A percentile compares a stretch with the other conserved stretches of the same genome.
Conservation (phyloP, 352 stramenopile species). For the Phytophthora citrophthora region DNA sequence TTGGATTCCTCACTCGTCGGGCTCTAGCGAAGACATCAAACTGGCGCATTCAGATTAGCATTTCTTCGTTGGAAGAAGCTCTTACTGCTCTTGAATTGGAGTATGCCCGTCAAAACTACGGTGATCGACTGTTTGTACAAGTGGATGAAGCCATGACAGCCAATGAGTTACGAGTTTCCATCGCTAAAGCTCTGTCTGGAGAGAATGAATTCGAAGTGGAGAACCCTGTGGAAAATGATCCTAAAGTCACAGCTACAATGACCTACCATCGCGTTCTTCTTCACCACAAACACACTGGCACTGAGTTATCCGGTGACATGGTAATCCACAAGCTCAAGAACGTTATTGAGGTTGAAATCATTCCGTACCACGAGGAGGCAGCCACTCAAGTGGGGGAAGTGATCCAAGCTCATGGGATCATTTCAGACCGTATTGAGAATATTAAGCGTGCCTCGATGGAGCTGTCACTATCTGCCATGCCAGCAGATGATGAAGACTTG, state of each 20-base stretch:
- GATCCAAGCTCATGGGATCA: slow-evolving; percentile 40
- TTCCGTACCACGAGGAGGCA: slow-evolving; percentile 29
- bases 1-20: slow-evolving; percentile 49
- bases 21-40: slow-evolving; percentile 51
- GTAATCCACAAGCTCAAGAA: slow-evolving; percentile 30
- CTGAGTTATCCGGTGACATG: slow-evolving; percentile 29
- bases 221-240: not conserved
- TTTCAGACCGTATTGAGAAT: slow-evolving; percentile 34
- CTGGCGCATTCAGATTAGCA: slow-evolving; percentile 54
- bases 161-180: slow-evolving; percentile 53
- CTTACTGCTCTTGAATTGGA: slow-evolving; percentile 45
- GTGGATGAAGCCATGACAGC: slow-evolving; percentile 65
- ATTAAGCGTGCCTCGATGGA: slow-evolving; percentile 44
- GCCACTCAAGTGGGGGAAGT: slow-evolving; percentile 39
- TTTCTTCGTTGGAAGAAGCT: slow-evolving; percentile 32
- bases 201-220: slow-evolving; percentile 25
- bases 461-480: slow-evolving; percentile 17
- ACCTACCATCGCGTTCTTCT: slow-evolving; percentile 45
- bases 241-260: slow-evolving; percentile 24
- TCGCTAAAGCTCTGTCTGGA: slow-evolving; percentile 50
- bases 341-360: slow-evolving; percentile 39
- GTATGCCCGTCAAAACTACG: slow-evolving; percentile 13
- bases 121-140: slow-evolving; percentile 34
- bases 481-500: slow-evolving; percentile 9
- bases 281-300: slow-evolving; percentile 29